Base-by-base conservation (phyloP, 345 rosid genomes). In the Brassica cretica region DNA sequence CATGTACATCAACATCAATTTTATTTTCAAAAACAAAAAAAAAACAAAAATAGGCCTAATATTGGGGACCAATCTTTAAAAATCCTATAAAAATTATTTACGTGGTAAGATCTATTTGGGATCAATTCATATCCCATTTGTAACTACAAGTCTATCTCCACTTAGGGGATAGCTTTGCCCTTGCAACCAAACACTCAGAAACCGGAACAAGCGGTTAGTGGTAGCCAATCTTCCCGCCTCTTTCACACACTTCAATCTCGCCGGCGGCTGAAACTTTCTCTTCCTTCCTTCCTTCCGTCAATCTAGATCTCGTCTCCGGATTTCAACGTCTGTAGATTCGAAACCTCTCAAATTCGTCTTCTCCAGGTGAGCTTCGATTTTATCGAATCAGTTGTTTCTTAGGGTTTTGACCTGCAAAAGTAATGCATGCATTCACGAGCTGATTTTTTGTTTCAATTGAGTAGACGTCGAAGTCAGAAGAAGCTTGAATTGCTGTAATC, bases 191-290 rank as follows among this genome's bases (percentile, higher is more conserved):
- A 73, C 73, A 59, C 12, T 9, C 3, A 1, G 30, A 8, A 30
- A 71, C 15, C 70, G 14, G 21, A 72, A 64, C 5, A 29, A 41
- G 27, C 74, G 44, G 64, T 78, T 73, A 24, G 11, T 10, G 59
- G 25, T 10, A 46, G 25, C 68, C 76, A 3, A 70, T 75, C 69
- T 80, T 80, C 83, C 76, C 83, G 83, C 83, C 72, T 70, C 67
- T 74, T 80, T 80, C 72, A 70, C 68, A 33, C 70, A 64, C 72
- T 64, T 75, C 46, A 33, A 6, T 80, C 76, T 74, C 79, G 33
- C 72, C 79, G 83, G 46, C 83, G 83, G 76, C 76, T 65, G 55
- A 56, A 71, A 35, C 74, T 71, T 75, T 11, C 7, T 16, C 37
- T 60, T 74, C 60, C 68, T 56, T 74, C 44, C 70, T 69, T 56